These are phyloP conservation scores for Psilocybe cyanescens DNA, from an alignment of 768 basidiomycete species.

Conservation along the genomic window DNA sequence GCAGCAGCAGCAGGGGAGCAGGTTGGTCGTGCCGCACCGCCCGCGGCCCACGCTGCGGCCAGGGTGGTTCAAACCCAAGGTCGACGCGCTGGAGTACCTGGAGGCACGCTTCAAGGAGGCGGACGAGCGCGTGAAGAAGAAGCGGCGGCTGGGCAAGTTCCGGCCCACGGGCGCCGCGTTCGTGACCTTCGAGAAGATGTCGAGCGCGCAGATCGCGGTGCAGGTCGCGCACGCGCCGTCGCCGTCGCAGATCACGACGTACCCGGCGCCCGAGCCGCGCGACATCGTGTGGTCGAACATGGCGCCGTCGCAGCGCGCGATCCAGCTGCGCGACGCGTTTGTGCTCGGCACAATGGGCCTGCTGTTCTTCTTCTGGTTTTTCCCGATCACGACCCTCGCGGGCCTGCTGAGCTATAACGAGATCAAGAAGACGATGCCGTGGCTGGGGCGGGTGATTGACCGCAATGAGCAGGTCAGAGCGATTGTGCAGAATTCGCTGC, in stretches of 20 bases:
- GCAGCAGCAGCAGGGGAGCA: slow-evolving; percentile 36
- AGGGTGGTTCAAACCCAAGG: slow-evolving; percentile 72
- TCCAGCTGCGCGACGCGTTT: slow-evolving; percentile 69
- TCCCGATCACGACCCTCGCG: slow-evolving; percentile 89
- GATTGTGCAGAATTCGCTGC: slow-evolving; percentile 93
- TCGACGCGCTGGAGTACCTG: slow-evolving; percentile 90
- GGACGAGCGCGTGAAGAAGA: slow-evolving; percentile 81
- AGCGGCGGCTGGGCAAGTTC: slow-evolving; percentile 74
- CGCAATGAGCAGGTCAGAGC: slow-evolving; percentile 79
- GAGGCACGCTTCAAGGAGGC: slow-evolving; percentile 79
- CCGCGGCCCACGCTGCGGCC: slow-evolving; percentile 78
- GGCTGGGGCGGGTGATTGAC: slow-evolving; percentile 86
- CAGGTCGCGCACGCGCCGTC: slow-evolving; percentile 80
- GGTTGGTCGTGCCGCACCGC: slow-evolving; percentile 76
- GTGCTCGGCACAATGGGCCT: slow-evolving; percentile 71
- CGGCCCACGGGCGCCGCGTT: slow-evolving; percentile 87
- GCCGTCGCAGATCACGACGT: slow-evolving; percentile 68
- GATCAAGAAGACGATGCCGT: slow-evolving; percentile 88
- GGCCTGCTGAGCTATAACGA: slow-evolving; percentile 90
- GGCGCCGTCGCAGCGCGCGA: slow-evolving; percentile 59
- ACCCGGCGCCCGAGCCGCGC: slow-evolving; percentile 88
- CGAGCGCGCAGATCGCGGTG: slow-evolving; percentile 90
- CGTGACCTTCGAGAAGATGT: slow-evolving; percentile 96
- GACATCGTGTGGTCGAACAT: slow-evolving; percentile 97
- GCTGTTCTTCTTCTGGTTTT: slow-evolving; percentile 89